phyloP scores from a whole-genome alignment of 305 asterid species.

The Petunia hybrid region DNA sequence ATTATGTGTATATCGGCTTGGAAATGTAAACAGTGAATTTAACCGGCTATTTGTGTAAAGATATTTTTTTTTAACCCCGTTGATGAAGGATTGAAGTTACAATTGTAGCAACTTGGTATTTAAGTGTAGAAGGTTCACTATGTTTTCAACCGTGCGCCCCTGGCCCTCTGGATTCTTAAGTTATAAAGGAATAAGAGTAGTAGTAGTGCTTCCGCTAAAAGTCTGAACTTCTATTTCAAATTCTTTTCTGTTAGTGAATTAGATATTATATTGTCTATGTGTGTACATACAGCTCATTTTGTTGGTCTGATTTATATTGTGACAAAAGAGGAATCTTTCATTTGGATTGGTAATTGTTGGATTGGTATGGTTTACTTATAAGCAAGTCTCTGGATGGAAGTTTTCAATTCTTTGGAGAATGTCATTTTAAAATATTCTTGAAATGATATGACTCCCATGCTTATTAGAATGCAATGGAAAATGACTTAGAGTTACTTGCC shows the following conservation, averaged over 20 bases:
- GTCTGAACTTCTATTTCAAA: neutral
- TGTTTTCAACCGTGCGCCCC: too few relatives aligned
- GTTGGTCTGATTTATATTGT: neutral
- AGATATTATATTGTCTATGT: neutral
- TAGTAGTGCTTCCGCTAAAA: neutral
- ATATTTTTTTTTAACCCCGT: neutral
- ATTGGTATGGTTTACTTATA: neutral
- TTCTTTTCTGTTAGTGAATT: neutral
- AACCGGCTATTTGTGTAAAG: too few relatives aligned
- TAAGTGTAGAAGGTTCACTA: too few relatives aligned
- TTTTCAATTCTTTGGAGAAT: neutral
- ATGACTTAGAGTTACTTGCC: slow-evolving; percentile 12
- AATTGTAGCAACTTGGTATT: too few relatives aligned
- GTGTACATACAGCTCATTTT: neutral
- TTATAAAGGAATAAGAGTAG: too few relatives aligned
- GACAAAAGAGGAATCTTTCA: neutral
- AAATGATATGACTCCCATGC: neutral
- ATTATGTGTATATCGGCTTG: too few relatives aligned
- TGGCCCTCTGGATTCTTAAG: too few relatives aligned
- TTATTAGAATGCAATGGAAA: neutral
- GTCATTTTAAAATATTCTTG: neutral
- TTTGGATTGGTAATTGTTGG: neutral
- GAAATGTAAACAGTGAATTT: too few relatives aligned
- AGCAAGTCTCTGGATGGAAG: neutral
- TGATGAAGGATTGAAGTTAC: slow-evolving; percentile 4